These are phyloP conservation scores for Handroanthus guayacan DNA, from an alignment of 257 asterid species.

Conservation along the genomic window DNA sequence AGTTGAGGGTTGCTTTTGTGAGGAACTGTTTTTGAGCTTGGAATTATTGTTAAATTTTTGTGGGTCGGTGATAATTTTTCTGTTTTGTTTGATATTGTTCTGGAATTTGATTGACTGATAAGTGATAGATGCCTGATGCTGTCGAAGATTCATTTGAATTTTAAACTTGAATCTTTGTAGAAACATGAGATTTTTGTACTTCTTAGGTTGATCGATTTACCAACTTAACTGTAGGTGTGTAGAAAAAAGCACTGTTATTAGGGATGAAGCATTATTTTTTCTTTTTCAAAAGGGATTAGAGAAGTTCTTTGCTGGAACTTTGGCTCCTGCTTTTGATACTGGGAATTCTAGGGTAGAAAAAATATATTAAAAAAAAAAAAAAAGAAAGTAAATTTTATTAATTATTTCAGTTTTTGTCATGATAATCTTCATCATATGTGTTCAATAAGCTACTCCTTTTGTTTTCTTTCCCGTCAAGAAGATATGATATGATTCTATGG, in stretches of 20 bases:
- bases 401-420: neutral
- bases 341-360: neutral
- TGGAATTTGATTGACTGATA: slow-evolving; percentile 14
- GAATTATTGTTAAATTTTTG: neutral
- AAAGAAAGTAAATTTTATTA: neutral
- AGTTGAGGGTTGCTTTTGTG: neutral
- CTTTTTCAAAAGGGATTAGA: neutral
- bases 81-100: neutral
- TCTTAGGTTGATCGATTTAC: slow-evolving; percentile 20
- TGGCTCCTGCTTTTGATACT: neutral
- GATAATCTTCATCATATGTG: neutral
- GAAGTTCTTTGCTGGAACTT: neutral
- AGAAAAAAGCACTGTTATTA: neutral
- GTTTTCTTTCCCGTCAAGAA: no score
- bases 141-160: neutral
- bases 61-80: slow-evolving; percentile 4
- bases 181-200: neutral
- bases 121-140: neutral
- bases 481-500: neutral
- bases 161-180: slow-evolving; percentile 9
- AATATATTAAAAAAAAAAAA: neutral
- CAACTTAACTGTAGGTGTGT: slow-evolving; percentile 6
- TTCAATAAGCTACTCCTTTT: slow-evolving; percentile 12
- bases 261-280: neutral
- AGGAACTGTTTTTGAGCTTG: slow-evolving; percentile 15